Conservation (phyloP, 257 asterid genomes). For the Solanum sejunctum region DNA sequence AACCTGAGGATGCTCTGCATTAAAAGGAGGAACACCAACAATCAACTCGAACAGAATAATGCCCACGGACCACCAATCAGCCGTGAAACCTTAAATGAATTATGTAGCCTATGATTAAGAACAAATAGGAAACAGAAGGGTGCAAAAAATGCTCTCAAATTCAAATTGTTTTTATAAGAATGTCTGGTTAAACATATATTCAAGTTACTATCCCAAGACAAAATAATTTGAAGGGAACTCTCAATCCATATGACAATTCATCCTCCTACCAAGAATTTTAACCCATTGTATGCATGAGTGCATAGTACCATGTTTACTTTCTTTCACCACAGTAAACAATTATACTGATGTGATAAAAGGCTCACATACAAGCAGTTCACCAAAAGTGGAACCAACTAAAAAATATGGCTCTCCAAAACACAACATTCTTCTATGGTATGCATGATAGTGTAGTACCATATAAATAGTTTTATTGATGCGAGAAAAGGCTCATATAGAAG, state of each 20-base stretch:
- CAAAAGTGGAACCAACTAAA: background rate
- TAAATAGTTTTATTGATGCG: background rate
- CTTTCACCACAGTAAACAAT: background rate
- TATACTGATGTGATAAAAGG: background rate
- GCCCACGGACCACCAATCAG: conserved; percentile 99
- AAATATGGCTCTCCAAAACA: background rate
- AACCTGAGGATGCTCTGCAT: conserved; percentile 99
- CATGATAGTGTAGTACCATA: background rate
- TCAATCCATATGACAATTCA: background rate
- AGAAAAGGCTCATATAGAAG: background rate
- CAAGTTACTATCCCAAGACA: background rate
- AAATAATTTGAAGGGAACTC: background rate
- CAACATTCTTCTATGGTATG: background rate
- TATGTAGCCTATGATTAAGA: background rate
- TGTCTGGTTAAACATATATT: background rate
- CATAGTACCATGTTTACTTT: background rate
- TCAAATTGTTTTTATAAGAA: background rate
- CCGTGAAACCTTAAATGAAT: conserved; percentile 57
- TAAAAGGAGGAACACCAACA: conserved; percentile 98
- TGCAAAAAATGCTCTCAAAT: background rate
- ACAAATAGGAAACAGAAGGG: background rate
- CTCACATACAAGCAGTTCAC: background rate
- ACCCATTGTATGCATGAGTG: background rate
- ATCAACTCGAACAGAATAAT: conserved; percentile 89
- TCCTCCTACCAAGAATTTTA: background rate